Percentiles rank a stretch among this genome's conserved stretches.
Evolutionary conservation across 2,329 filamentous ascomycete genomes (phyloP).

Genomic region (Chaetomiaceae sp.): DNA sequence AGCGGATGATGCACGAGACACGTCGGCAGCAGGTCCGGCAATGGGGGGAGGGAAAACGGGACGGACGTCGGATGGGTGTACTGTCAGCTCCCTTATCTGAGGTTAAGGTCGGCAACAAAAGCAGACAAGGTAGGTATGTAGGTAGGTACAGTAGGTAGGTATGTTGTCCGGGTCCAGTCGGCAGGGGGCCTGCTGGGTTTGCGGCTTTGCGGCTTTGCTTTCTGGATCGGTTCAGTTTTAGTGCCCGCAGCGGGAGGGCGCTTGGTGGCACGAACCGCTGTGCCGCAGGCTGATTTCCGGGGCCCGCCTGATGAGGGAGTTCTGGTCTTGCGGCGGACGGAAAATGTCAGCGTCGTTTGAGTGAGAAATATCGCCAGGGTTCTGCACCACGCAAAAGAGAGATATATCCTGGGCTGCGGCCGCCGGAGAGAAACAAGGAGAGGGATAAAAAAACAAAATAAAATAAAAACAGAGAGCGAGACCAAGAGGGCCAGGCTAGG

Average conservation of each 20-base stretch:
- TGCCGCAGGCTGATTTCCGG: conserved; percentile 23
- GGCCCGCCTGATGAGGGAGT: not conserved
- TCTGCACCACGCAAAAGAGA: conserved; percentile 7
- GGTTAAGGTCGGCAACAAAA: not conserved
- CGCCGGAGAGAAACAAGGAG: not conserved
- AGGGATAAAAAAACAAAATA: conserved; percentile 3
- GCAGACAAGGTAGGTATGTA: not conserved
- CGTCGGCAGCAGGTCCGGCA: conserved; percentile 27
- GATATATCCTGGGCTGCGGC: not conserved
- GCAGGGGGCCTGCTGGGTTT: conserved; percentile 15
- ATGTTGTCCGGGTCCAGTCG: conserved; percentile 11
- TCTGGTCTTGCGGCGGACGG: not conserved
- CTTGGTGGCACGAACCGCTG: conserved; percentile 27
- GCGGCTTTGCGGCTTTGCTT: conserved; percentile 4
- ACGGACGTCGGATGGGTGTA: conserved; percentile 24
- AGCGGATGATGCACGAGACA: conserved; percentile 29
- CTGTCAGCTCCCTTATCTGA: too few species aligned
- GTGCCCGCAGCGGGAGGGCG: conserved; percentile 21
- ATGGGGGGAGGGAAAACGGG: conserved; percentile 16
- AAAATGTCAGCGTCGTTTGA: not conserved
- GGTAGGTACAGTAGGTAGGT: too few species aligned
- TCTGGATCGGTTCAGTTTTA: conserved; percentile 16
- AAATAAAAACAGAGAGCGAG: too few species aligned
- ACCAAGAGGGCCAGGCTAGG: conserved; percentile 10
- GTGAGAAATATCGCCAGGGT: conserved; percentile 2